These are phyloP conservation scores for Ophiognomonia clavigignenti-juglandacearum DNA, from an alignment of 2,329 filamentous ascomycete genomes.

Conservation along the genomic window DNA sequence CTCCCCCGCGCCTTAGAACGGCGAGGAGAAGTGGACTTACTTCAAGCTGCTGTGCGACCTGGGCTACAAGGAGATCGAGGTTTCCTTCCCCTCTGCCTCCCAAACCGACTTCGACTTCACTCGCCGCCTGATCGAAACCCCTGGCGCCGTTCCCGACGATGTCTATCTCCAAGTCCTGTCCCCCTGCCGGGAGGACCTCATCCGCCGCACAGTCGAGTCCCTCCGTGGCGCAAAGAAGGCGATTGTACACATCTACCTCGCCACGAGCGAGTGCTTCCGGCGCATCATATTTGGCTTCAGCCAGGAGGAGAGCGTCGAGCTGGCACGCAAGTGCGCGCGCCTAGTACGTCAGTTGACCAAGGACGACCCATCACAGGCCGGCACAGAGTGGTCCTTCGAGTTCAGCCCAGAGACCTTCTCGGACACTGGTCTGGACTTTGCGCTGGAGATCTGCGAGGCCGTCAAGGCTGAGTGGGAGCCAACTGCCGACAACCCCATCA, in stretches of 20 bases:
- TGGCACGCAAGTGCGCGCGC: conserved; percentile 81
- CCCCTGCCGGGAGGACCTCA: conserved; percentile 87
- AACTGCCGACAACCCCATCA: conserved; percentile 71
- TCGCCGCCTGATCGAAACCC: conserved; percentile 77
- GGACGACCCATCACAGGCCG: conserved; percentile 54
- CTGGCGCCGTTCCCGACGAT: conserved; percentile 78
- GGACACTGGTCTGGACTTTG: conserved; percentile 81
- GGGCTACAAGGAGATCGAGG: conserved; percentile 97
- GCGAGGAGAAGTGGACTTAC: conserved; percentile 90
- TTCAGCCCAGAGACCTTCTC: conserved; percentile 89
- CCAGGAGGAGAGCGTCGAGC: conserved; percentile 73
- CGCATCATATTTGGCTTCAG: conserved; percentile 84
- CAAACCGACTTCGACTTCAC: conserved; percentile 97
- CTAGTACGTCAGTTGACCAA: conserved; percentile 89
- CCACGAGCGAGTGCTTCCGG: conserved; percentile 93
- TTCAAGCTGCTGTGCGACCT: conserved; percentile 91
- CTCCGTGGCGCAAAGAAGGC: conserved; percentile 88
- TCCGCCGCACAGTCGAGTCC: conserved; percentile 82
- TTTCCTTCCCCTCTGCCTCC: conserved; percentile 91
- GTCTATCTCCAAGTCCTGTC: conserved; percentile 90
- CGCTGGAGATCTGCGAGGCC: conserved; percentile 78
- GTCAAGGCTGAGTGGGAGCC: conserved; percentile 94
- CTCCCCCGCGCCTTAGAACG: conserved; percentile 62
- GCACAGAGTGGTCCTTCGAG: conserved; percentile 70
- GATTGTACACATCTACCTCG: conserved; percentile 91